Evolutionary conservation across 805 yeast genomes (phyloP), one percentile per base, ranked within the genome.

Genomic region (Metschnikowia peoriensis): DNA sequence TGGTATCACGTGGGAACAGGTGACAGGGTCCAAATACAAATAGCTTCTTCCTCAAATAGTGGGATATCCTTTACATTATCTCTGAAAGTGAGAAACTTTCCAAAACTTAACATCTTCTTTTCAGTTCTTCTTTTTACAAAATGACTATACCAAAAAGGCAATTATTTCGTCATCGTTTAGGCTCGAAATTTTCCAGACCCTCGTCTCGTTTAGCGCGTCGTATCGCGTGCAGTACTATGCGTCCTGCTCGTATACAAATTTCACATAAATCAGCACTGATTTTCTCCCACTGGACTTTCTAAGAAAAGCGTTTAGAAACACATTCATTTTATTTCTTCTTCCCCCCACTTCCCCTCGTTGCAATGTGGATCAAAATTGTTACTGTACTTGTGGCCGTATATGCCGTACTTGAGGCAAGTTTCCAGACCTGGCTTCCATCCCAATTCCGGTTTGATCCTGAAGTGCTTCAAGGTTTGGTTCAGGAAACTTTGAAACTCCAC

Each of bases 381-480:
- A 59, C 65, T 9, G 46, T 66, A 12, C 66, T 68, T 6, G 46
- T 66, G 41, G 60, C 58, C n/a, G 35, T 70, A 10, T 76, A 61
- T 58, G 64, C 64, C 35, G 59, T 71, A 9, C 64, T 78, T 51
- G 68, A 80, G 64, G 62, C 60, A 47, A 63, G 81, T 35, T 83
- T 74, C 69, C 65, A 72, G 61, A 76, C 82, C 22, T 86, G 90
- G 88, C 79, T 92, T 50, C 96, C 96, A 35, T 61, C 64, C 14
- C 73, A 78, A 62, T 93, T 80, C 70, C 76, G 84, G 42, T 93
- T 93, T 66, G 94, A 93, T 66, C 80, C 80, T 44, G 72, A 69
- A 6, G 80, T 76, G 6, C 69, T 93, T 54, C 86, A 84, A 63
- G 65, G 67, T 48, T 67, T 93, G 47, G 83, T 84, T 48, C 73